A percentile compares a stretch with the other conserved stretches of the same genome.
Evolutionary conservation across 129 eudicot genomes (phyloP).

Genomic region (Mikania micrantha): DNA sequence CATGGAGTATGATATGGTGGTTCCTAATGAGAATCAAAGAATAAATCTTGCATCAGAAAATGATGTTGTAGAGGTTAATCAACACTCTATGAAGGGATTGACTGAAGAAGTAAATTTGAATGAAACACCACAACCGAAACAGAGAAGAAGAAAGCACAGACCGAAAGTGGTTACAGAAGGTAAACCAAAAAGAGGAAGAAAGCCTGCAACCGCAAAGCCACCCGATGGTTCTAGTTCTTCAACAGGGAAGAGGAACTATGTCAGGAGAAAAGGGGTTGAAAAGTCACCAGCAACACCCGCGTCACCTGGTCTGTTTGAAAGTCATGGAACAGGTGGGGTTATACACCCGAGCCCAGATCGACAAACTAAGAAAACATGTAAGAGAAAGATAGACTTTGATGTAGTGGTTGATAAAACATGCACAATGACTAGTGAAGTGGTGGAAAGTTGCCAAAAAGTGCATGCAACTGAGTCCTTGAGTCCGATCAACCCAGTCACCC

Average conservation of each 20-base stretch:
- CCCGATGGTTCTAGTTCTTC: constrained; percentile 12
- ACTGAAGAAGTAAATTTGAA: constrained; percentile 34
- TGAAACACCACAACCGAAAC: constrained; percentile 61
- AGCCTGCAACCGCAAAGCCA: constrained; percentile 32
- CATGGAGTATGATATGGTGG: neutral
- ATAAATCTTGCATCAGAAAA: constrained; percentile 4
- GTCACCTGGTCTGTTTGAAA: constrained; percentile 19
- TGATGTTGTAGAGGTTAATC: constrained; percentile 33
- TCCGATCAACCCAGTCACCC: constrained; percentile 28
- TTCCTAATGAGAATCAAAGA: constrained; percentile 7
- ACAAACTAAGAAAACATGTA: constrained; percentile 39
- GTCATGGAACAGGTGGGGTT: neutral
- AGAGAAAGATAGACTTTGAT: constrained; percentile 33
- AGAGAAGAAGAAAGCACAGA: constrained; percentile 66
- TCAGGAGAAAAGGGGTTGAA: constrained; percentile 36
- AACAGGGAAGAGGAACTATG: constrained; percentile 56
- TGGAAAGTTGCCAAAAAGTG: constrained; percentile 15
- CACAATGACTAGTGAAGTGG: constrained; percentile 8
- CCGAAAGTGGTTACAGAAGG: constrained; percentile 85
- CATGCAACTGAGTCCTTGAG: constrained; percentile 10
- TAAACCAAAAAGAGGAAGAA: constrained; percentile 40
- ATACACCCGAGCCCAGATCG: constrained; percentile 13
- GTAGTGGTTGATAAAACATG: constrained; percentile 23
- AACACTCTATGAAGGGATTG: constrained; percentile 41
- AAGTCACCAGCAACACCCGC: constrained; percentile 26